Evolutionary conservation across 345 rosid species (phyloP), one percentile per base, ranked within the genome.

Genomic region (Populus davidiana): DNA sequence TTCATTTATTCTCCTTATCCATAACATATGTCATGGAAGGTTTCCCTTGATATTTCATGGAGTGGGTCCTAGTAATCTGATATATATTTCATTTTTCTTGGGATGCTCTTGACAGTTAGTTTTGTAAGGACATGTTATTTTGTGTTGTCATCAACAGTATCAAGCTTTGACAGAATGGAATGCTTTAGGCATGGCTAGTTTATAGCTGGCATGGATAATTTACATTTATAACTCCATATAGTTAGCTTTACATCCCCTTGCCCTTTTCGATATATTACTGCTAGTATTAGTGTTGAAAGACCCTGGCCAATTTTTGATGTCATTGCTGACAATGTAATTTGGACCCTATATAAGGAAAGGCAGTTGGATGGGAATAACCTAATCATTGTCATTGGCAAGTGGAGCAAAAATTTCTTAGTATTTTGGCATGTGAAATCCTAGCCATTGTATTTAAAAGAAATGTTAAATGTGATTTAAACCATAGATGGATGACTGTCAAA

Each of bases 381-480:
- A 74, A 63, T 10, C 47, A 69, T 43, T 21, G 10, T 72, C 56
- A 52, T 35, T 72, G 62, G 29, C 63, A 44, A 44, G 10, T 75
- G 63, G 71, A 66, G 27, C 33, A 75, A 75, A 18, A 29, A 27
- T 16, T 49, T 25, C 11, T 3, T 20, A 14, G n/a, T 47, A 47
- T 47, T 75, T 75, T 75, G 31, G 66, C n/a, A 18, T 47, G 59
- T 75, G 14, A 29, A 33, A 66, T 75, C 38, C 63, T 75, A 33
- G 44, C 52, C 44, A 9, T 33, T 18, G 13, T 12, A 27, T 69
- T 31, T 25, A 29, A 65, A 29, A 65, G 21, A 41, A 27, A 6
- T 11, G 5, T 65, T 11, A 16, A 2, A 29, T 64, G 5, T 65
- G 71, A 65, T 31, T 8, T 13, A 14, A 29, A 17, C 52, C 11